Evolutionary conservation across 495 filamentous ascomycete genomes (phyloP).

Genomic region (Penicillium antarcticum): DNA sequence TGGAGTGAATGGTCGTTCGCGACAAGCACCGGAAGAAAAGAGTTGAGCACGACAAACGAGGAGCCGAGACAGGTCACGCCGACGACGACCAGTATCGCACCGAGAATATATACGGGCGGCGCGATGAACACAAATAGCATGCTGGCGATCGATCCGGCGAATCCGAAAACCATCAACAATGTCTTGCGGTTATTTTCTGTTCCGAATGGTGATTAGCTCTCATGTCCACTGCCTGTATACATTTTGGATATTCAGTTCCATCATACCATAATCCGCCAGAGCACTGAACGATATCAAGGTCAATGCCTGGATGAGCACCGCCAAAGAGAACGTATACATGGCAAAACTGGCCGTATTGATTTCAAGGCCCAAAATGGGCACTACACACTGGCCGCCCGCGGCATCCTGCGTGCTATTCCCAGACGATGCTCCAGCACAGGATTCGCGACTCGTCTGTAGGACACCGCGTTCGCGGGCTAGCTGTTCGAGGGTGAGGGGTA

Average conservation of each 20-base stretch:
- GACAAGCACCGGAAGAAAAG: slow-evolving; percentile 49
- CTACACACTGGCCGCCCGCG: slow-evolving; percentile 44
- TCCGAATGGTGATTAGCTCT: slow-evolving; percentile 1
- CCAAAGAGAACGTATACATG: slow-evolving; percentile 53
- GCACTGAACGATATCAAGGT: slow-evolving; percentile 52
- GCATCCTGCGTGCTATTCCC: slow-evolving; percentile 12
- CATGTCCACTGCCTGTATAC: background rate
- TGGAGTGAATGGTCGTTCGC: slow-evolving; percentile 43
- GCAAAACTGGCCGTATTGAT: slow-evolving; percentile 53
- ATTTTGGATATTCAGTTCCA: background rate
- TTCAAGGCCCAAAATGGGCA: slow-evolving; percentile 40
- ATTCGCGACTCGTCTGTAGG: slow-evolving; percentile 51
- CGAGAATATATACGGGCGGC: slow-evolving; percentile 68
- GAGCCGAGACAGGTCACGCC: slow-evolving; percentile 69
- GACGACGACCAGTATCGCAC: slow-evolving; percentile 72
- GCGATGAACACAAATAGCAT: slow-evolving; percentile 82
- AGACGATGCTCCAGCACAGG: slow-evolving; percentile 28
- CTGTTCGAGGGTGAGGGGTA: slow-evolving; percentile 85
- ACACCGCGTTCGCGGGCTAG: slow-evolving; percentile 79
- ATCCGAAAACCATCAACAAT: slow-evolving; percentile 73
- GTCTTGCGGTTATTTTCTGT: slow-evolving; percentile 58
- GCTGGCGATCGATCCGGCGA: slow-evolving; percentile 69
- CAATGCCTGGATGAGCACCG: slow-evolving; percentile 51
- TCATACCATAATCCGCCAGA: slow-evolving; percentile 51
- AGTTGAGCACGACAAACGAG: slow-evolving; percentile 52